These are phyloP conservation scores for Plasmopara muralis DNA, from an alignment of 352 stramenopile genomes.

Conservation along the genomic window DNA sequence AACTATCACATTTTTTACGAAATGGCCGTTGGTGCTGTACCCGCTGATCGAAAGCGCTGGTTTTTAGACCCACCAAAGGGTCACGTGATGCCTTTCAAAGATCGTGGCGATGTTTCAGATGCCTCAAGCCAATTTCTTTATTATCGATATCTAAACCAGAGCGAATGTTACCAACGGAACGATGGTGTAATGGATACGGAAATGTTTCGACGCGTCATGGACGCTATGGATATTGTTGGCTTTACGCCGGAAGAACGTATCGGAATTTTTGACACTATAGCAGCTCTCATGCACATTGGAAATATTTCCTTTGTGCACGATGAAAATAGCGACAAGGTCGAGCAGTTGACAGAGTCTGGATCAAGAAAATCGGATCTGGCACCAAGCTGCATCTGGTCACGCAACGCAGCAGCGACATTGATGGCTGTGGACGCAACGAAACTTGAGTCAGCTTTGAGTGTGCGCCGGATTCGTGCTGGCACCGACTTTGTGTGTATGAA, in stretches of 20 bases:
- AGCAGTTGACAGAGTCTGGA: constrained; percentile 28
- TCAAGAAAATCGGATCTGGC: constrained; percentile 36
- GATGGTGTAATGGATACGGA: constrained; percentile 69
- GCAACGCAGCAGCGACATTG: constrained; percentile 60
- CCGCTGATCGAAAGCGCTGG: constrained; percentile 49
- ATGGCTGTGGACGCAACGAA: constrained; percentile 65
- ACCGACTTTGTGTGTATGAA: constrained; percentile 84
- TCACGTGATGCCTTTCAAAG: constrained; percentile 30
- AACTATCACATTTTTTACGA: constrained; percentile 89
- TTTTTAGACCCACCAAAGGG: constrained; percentile 46
- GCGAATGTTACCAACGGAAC: constrained; percentile 69
- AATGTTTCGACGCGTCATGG: constrained; percentile 75
- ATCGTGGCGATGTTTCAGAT: constrained; percentile 37
- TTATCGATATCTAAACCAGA: constrained; percentile 84
- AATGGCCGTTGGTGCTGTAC: constrained; percentile 57
- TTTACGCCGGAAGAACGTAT: constrained; percentile 67
- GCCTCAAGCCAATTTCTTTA: constrained; percentile 52
- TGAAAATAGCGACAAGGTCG: constrained; percentile 46
- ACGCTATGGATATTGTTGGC: constrained; percentile 78
- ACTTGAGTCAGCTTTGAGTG: constrained; percentile 66
- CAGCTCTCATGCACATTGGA: constrained; percentile 85
- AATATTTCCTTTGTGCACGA: constrained; percentile 85
- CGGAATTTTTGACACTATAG: constrained; percentile 77
- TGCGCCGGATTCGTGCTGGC: constrained; percentile 72
- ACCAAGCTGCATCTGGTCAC: constrained; percentile 59